These are phyloP conservation scores for Bondarzewia mesenterica DNA, from an alignment of 1,284 basidiomycete genomes.

Conservation along the genomic window DNA sequence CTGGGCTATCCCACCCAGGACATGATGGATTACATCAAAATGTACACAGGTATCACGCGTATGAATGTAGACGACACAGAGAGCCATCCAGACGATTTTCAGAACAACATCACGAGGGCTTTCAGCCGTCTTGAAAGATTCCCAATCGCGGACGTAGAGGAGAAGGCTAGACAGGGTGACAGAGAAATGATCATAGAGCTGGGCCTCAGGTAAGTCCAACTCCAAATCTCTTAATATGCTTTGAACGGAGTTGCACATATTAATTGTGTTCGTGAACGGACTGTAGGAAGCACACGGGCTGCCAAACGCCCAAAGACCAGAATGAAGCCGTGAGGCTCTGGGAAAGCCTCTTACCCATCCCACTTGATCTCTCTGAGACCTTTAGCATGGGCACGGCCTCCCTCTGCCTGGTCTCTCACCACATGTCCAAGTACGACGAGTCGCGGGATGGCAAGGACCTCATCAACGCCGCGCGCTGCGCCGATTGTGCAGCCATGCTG, in stretches of 20 bases:
- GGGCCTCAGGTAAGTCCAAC: background rate
- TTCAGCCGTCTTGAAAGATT: background rate
- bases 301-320: background rate
- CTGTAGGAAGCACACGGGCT: background rate
- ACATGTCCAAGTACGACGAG: background rate
- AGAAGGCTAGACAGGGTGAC: background rate
- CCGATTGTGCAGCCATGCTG: background rate
- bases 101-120: background rate
- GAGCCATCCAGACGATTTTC: background rate
- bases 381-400: too few relatives aligned
- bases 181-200: background rate
- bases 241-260: too few relatives aligned
- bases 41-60: background rate
- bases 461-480: background rate
- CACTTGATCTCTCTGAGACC: background rate
- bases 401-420: background rate
- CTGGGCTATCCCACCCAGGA: background rate
- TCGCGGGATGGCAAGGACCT: background rate
- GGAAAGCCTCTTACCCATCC: background rate
- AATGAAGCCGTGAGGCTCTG: background rate
- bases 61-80: background rate
- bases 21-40: background rate
- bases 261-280: background rate
- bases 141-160: background rate
- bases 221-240: too few relatives aligned